Percentiles rank a stretch among this genome's conserved stretches.
Conservation (phyloP, 75 land plant genomes). For the Chamaecyparis obtusa region DNA sequence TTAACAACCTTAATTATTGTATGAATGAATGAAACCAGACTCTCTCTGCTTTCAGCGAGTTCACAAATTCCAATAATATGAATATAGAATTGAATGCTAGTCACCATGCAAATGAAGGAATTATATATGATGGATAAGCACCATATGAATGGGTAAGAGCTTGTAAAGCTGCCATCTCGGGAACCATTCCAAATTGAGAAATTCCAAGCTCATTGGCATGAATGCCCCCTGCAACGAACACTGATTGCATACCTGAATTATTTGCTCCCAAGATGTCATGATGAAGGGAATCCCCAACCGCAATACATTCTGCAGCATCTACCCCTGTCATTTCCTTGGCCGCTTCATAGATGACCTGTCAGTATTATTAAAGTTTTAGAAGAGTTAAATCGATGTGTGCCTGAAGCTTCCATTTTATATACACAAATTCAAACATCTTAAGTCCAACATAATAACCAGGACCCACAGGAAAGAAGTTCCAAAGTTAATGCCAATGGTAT, state of each 20-base stretch:
- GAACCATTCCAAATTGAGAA: conserved; percentile 45
- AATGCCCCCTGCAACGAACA: conserved; percentile 74
- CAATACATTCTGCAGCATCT: conserved; percentile 55
- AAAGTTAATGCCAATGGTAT: background rate
- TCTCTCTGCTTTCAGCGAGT: background rate
- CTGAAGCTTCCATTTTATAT: background rate
- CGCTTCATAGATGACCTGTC: conserved; percentile 67
- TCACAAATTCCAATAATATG: background rate
- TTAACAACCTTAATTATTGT: background rate
- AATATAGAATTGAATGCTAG: background rate
- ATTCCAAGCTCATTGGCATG: conserved; percentile 80
- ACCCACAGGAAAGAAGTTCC: background rate
- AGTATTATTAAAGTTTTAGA: background rate
- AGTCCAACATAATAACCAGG: background rate
- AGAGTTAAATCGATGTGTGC: background rate
- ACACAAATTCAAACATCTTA: background rate
- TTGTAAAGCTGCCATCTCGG: conserved; percentile 35
- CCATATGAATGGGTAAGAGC: conserved; percentile 36
- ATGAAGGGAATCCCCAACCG: conserved; percentile 84
- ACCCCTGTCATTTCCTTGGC: conserved; percentile 58
- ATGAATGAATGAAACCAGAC: background rate
- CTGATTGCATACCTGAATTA: conserved; percentile 61
- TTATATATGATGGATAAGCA: conserved; percentile 57
- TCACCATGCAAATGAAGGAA: conserved; percentile 74
- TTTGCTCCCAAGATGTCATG: conserved; percentile 88